These are phyloP conservation scores for Coniochaeta sp. DNA, from an alignment of 2,329 filamentous ascomycete species.

Conservation along the genomic window DNA sequence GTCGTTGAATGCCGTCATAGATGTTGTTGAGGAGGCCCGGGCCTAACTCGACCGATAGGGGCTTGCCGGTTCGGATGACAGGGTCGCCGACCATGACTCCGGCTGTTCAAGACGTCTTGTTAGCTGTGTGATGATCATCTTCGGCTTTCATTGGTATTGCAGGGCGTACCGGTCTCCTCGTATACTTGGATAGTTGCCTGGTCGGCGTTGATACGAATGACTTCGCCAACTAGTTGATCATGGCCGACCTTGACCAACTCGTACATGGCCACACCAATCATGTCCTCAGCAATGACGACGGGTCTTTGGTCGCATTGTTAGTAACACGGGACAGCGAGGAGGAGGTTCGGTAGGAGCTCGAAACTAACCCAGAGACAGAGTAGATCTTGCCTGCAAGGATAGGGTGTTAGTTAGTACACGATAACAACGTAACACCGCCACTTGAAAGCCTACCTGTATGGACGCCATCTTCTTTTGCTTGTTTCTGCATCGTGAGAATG, in stretches of 20 bases:
- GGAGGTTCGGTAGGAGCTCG: conserved; percentile 6
- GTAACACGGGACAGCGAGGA: conserved; percentile 13
- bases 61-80: conserved; percentile 84
- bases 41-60: conserved; percentile 92
- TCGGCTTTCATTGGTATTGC: conserved; percentile 2
- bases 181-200: conserved; percentile 98
- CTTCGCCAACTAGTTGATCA: conserved; percentile 88
- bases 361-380: conserved; percentile 53
- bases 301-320: conserved; percentile 47
- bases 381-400: conserved; percentile 48
- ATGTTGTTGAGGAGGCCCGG: conserved; percentile 98
- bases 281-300: conserved; percentile 94
- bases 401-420: conserved; percentile 14
- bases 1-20: conserved; percentile 98
- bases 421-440: not conserved
- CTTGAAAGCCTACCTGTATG: conserved; percentile 28
- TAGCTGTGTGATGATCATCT: conserved; percentile 1
- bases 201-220: conserved; percentile 94
- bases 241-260: conserved; percentile 93
- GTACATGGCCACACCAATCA: conserved; percentile 99
- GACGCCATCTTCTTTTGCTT: conserved; percentile 28
- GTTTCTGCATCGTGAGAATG: conserved; percentile 5
- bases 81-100: conserved; percentile 95
- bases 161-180: conserved; percentile 80
- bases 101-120: conserved; percentile 41